Base-by-base conservation (phyloP, 1,284 basidiomycete species). In the Boletus austroedulis region DNA sequence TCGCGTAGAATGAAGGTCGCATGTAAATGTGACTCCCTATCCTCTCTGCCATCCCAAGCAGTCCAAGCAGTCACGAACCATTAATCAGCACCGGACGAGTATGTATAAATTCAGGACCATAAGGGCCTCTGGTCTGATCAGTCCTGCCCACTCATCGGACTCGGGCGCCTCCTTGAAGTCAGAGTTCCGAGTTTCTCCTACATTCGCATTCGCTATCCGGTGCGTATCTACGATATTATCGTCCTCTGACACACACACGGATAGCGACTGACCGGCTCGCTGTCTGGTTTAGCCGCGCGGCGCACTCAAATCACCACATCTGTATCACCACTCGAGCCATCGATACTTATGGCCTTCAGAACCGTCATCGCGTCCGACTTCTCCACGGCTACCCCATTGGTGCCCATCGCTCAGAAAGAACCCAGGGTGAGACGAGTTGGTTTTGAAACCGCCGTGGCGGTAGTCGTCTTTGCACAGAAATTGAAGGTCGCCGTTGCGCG, bases 401-500 rank as follows among this genome's bases (percentile, higher is more conserved):
- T 45, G 21, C 38, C 63, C 24, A 34, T 31, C 26, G 9, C 49
- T 44, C 28, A 5, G 40, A 41, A 41, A 11, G 40, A 57, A n/a
- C 50, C 40, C 3, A 50, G 50, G 24, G 53, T 4, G 36, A 65
- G 64, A 14, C 56, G 55, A 41, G 65, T 65, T 26, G 55, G 66
- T 34, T 70, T 70, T 14, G 58, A 65, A 59, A 67, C 66, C 12
- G 65, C 61, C 12, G 67, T 69, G 40, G 62, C 61, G 15, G 66
- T 62, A 0, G 52, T 68, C 55, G 36, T 67, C 55, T 67, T 67
- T 54, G 55, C 64, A 5, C 64, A 65, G 15, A 67, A 60, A 43
- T 68, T 70, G 41, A 66, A 68, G 58, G 47, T 50, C n/a, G 64
- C 66, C 19, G 66, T 54, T 19, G 66, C 59, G 17, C 58, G 50